Base-by-base conservation (phyloP, 208 protist genomes). In the Trypanosoma caninum region DNA sequence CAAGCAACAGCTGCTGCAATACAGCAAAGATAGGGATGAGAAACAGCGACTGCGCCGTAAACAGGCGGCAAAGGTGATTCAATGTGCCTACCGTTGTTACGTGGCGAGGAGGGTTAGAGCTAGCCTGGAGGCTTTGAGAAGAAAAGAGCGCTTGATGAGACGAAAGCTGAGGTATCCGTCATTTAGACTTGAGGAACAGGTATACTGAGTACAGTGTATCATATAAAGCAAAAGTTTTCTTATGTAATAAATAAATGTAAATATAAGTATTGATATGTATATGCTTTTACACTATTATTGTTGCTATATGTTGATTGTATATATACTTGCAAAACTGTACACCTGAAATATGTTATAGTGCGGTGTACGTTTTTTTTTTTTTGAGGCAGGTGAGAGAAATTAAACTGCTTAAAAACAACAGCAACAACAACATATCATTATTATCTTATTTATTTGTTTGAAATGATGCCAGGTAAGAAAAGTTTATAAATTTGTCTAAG, bases 1-100 rank as follows among this genome's bases (percentile, higher is more conserved):
- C 8, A 46, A 28, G 23, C 55, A 59, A 16, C 33, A 38, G n/a
- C 27, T 54, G 8, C 4, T 40, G 28, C 48, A 67, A 35, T n/a
- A 42, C n/a, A 18, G 14, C 11, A 11, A 20, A 30, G 50, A 68
- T 41, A 35, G 23, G 22, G 27, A 38, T 18, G 37, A 48, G 8
- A n/a, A 28, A 23, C 7, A 40, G 9, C 16, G 44, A 28, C 33
- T 5, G 6, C 0, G 44, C 18, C 7, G 30, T 34, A 23, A 62
- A 31, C 27, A 51, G 9, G 54, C 60, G n/a, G 68, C 68, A 9
- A 33, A 52, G 13, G 51, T 53, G 1, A 67, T 74, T 47, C 68
- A 74, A 50, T 74, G 59, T 44, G 59, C 59, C 14, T 74, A 74
- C 35, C 68, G 68, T 30, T 23, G 25, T 33, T 63, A 62, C 44